A percentile compares a stretch with the other conserved stretches of the same genome.
Evolutionary conservation across 768 basidiomycete genomes (phyloP).

Genomic region (Leccinellum luteum): DNA sequence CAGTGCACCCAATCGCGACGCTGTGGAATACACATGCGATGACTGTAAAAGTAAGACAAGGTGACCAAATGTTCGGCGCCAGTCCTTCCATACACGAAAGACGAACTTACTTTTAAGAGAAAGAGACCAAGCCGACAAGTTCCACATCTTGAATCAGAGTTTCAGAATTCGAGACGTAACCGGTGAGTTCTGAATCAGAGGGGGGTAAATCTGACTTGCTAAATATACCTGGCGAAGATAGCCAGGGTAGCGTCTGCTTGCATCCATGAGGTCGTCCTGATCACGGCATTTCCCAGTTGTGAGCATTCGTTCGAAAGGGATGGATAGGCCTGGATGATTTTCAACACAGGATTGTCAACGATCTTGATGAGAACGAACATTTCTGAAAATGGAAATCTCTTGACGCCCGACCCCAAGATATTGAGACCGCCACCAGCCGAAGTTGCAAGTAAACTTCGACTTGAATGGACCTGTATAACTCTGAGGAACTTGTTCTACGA

Average conservation of each 20-base stretch:
- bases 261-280: background rate
- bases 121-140: conserved; percentile 7
- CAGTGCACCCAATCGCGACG: conserved; percentile 22
- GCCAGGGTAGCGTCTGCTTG: background rate
- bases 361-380: background rate
- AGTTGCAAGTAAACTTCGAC: too few relatives aligned
- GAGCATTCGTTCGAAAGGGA: background rate
- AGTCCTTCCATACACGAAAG: background rate
- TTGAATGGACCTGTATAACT: too few relatives aligned
- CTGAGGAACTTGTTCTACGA: too few relatives aligned
- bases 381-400: background rate
- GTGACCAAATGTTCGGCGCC: background rate
- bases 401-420: too few relatives aligned
- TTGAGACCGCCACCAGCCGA: background rate
- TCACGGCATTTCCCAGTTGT: conserved; percentile 6
- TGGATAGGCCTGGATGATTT: background rate
- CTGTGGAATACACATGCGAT: conserved; percentile 15
- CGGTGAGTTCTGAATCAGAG: background rate
- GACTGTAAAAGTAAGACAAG: conserved; percentile 7
- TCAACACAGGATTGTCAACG: background rate
- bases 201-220: background rate
- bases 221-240: background rate
- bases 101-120: conserved; percentile 15
- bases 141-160: background rate
- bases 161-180: too few relatives aligned